These are phyloP conservation scores for Gracilaria domingensis DNA, from an alignment of 23 red algal genomes.

Conservation along the genomic window DNA sequence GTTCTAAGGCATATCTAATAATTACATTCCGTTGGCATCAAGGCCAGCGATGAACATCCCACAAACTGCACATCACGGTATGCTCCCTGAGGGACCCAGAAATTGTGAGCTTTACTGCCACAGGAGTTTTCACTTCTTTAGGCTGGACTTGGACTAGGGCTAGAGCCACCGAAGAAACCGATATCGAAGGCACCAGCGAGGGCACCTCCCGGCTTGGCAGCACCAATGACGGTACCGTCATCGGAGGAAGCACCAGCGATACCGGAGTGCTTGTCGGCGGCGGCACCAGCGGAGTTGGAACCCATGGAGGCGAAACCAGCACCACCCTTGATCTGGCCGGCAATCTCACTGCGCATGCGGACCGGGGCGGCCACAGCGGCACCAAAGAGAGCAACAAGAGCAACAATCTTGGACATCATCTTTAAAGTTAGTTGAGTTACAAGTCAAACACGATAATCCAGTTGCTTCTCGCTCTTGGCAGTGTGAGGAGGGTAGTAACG, in stretches of 20 bases:
- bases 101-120: no score
- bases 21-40: no score
- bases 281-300: slow-evolving; percentile 56
- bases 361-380: slow-evolving; percentile 68
- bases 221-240: slow-evolving; percentile 54
- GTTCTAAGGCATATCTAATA: no score
- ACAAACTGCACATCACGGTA: no score
- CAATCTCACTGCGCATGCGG: slow-evolving; percentile 33
- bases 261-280: slow-evolving; percentile 43
- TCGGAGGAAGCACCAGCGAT: slow-evolving; percentile 25
- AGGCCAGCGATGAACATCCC: no score
- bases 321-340: slow-evolving; percentile 30
- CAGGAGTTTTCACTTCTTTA: no score
- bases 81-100: no score
- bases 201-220: slow-evolving; percentile 22
- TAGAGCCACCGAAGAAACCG: background rate
- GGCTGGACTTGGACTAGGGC: background rate
- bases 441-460: no score
- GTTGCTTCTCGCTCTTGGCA: background rate
- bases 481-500: background rate
- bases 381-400: slow-evolving; percentile 64
- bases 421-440: background rate
- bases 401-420: slow-evolving; percentile 68
- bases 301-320: slow-evolving; percentile 52
- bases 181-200: slow-evolving; percentile 41